Percentiles rank a stretch among this genome's conserved stretches.
Conservation (phyloP, 2,329 filamentous ascomycete genomes). For the Curvularia lunata region DNA sequence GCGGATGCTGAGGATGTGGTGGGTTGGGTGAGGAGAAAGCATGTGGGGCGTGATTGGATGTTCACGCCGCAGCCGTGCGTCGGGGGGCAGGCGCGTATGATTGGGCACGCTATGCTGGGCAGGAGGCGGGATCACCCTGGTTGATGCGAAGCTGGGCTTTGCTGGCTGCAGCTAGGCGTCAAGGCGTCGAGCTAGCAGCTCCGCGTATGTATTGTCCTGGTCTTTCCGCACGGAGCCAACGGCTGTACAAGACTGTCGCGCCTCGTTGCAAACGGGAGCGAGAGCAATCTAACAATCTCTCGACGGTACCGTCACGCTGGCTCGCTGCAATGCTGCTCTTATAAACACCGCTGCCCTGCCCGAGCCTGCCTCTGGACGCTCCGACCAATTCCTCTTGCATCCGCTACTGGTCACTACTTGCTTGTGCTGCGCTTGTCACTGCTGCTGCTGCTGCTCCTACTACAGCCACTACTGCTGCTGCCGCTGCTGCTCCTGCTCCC, state of each 20-base stretch:
- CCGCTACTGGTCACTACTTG: constrained; percentile 19
- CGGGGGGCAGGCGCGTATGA: constrained; percentile 28
- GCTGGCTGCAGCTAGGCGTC: constrained; percentile 27
- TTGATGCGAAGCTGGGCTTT: constrained; percentile 30
- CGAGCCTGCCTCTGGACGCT: constrained; percentile 40
- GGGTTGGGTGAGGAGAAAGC: constrained; percentile 11
- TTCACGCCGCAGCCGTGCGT: constrained; percentile 14
- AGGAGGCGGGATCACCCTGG: constrained; percentile 37
- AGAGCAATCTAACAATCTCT: constrained; percentile 51
- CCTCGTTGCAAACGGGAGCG: constrained; percentile 52
- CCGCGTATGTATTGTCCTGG: constrained; percentile 45
- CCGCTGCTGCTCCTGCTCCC: constrained; percentile 17
- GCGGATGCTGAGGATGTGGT: constrained; percentile 9
- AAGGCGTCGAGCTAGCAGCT: constrained; percentile 29
- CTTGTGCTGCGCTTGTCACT: constrained; percentile 19
- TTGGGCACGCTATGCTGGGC: constrained; percentile 29
- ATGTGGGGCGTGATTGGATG: constrained; percentile 21
- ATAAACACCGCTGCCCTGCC: constrained; percentile 49
- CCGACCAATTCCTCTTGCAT: constrained; percentile 33
- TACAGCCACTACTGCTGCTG: no score
- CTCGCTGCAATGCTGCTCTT: constrained; percentile 44
- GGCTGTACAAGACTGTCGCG: constrained; percentile 50
- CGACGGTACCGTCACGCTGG: constrained; percentile 46
- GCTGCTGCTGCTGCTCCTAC: constrained; percentile 16
- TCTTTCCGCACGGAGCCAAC: constrained; percentile 49